Conservation (phyloP, 2,329 filamentous ascomycete species). For the Aspergillus alliaceus region DNA sequence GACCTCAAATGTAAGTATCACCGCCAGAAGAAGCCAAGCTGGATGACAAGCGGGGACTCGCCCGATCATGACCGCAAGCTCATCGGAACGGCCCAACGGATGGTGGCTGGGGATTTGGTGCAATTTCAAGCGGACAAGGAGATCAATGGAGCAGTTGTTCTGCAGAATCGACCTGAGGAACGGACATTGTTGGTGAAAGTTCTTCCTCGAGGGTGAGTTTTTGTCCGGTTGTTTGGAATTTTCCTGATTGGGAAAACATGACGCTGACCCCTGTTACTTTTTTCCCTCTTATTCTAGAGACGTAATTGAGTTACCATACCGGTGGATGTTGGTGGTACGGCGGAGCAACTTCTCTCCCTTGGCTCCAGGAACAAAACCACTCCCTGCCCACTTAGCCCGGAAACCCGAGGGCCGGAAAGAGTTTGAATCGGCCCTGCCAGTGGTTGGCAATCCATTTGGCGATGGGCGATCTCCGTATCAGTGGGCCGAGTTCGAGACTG, state of each 20-base stretch:
- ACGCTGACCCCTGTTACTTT: constrained; percentile 15
- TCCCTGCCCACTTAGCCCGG: constrained; percentile 49
- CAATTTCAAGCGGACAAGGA: constrained; percentile 85
- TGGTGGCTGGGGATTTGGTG: constrained; percentile 74
- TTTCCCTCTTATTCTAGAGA: too few species aligned
- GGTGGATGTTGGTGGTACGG: constrained; percentile 51
- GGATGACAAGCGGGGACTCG: constrained; percentile 61
- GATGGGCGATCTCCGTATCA: constrained; percentile 57
- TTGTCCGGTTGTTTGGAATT: constrained; percentile 3
- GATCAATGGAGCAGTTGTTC: constrained; percentile 84
- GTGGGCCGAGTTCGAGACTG: constrained; percentile 77
- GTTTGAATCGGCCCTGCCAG: constrained; percentile 60
- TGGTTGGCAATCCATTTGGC: constrained; percentile 66
- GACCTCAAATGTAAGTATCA: constrained; percentile 96
- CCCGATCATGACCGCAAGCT: constrained; percentile 72
- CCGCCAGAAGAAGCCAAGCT: constrained; percentile 80
- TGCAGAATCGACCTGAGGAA: constrained; percentile 78
- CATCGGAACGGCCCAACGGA: constrained; percentile 63
- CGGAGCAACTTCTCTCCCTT: constrained; percentile 50
- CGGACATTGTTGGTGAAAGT: constrained; percentile 76
- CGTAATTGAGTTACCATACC: constrained; percentile 63
- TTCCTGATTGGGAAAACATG: constrained; percentile 13
- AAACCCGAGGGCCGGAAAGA: constrained; percentile 57
- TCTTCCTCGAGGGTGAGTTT: constrained; percentile 75
- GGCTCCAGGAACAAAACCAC: constrained; percentile 46